These are phyloP conservation scores for Boletus sp. DNA, from an alignment of 768 basidiomycete genomes.

Conservation along the genomic window DNA sequence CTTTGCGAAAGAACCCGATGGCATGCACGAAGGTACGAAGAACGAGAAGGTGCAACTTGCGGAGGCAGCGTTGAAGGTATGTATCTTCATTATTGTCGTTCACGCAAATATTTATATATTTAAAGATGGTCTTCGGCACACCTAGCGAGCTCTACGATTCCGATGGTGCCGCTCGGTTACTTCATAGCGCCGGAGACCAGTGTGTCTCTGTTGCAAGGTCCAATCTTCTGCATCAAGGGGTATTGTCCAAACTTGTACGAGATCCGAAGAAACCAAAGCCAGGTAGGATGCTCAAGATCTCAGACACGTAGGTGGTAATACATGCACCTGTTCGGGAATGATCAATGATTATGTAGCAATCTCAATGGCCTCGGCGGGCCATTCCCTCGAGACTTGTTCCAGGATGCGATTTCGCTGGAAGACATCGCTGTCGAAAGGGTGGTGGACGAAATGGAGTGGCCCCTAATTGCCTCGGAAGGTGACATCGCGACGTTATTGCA, in stretches of 20 bases:
- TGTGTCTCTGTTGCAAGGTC: slow-evolving; percentile 54
- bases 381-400: slow-evolving; percentile 61
- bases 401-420: slow-evolving; percentile 67
- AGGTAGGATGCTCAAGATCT: slow-evolving; percentile 74
- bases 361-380: slow-evolving; percentile 64
- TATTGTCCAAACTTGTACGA: slow-evolving; percentile 64
- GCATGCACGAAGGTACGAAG: slow-evolving; percentile 14
- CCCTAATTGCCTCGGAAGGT: slow-evolving; percentile 75
- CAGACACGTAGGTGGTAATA: slow-evolving; percentile 51
- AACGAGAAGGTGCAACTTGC: slow-evolving; percentile 50
- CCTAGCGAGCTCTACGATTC: slow-evolving; percentile 67
- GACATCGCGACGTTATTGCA: slow-evolving; percentile 75
- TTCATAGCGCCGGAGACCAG: slow-evolving; percentile 56
- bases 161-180: slow-evolving; percentile 53
- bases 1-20: slow-evolving; percentile 46
- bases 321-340: background rate
- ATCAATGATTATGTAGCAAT: slow-evolving; percentile 45
- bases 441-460: slow-evolving; percentile 72
- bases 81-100: background rate
- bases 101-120: slow-evolving; percentile 1
- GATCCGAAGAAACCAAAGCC: slow-evolving; percentile 64
- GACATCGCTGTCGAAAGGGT: slow-evolving; percentile 50
- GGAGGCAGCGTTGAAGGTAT: slow-evolving; percentile 72
- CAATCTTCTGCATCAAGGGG: slow-evolving; percentile 59
- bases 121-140: slow-evolving; percentile 75